Base-by-base conservation (phyloP, 768 basidiomycete genomes). In the Gautieria morchelliformis region DNA sequence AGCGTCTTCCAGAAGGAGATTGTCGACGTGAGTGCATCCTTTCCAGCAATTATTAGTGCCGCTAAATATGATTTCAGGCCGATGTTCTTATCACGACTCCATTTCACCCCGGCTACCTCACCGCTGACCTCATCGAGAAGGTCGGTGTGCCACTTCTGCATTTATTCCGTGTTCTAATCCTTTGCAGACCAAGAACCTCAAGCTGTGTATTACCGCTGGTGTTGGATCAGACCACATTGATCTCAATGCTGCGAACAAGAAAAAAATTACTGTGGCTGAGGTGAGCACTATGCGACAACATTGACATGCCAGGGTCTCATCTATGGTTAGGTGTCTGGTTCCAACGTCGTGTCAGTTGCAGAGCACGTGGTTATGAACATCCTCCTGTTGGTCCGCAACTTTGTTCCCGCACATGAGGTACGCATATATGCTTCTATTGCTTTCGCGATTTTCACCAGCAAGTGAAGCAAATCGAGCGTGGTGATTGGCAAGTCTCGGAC, bases 281-380 rank as follows among this genome's bases (percentile, higher is more conserved):
- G 78, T 74, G 58, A 39, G 63, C 44, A 7, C 22, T 46, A 52
- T 12, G 11, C 56, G 19, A 33, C 32, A 27, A 27, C 27, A 27
- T 27, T 27, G 3, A 27, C 5, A 27, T 27, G 17, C 11, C 12
- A 14, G 1, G 8, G 7, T 27, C 15, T 11, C n/a, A 41, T 22
- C 27, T 44, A 14, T 40, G 14, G 11, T 47, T 12, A 81, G 74
- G 87, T 93, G 39, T 85, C 90, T 32, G 92, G 92, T 39, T 90
- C 87, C 22, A 94, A 93, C 66, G 92, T 93, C 53, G 85, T 86
- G 52, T 92, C 89, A 11, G 93, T 94, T 44, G 92, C 91, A 46
- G 93, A 94, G 71, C 89, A 92, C 69, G 90, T 90, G 59, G 70
- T 91, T 58, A 93, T 93, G 90, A 85, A 83, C 69, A 94, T 95